phyloP scores from a whole-genome alignment of 2,329 filamentous ascomycete genomes.

The Lasiodiplodia sp. region DNA sequence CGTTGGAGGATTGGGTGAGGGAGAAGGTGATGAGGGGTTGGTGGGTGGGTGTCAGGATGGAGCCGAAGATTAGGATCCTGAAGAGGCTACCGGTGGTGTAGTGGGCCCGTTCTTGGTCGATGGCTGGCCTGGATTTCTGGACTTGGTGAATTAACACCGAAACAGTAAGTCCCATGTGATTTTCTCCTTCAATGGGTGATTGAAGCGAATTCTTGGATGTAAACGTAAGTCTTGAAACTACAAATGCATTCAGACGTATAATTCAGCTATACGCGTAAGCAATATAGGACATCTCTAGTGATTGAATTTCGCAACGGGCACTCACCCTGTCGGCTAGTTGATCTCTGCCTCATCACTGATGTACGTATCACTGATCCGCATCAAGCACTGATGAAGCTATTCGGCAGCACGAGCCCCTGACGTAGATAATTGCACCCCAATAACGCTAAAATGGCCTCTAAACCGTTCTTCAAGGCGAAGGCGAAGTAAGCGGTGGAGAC shows the following conservation, averaged over 20 bases:
- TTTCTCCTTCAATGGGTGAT: not conserved
- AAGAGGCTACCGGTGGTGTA: slow-evolving; percentile 15
- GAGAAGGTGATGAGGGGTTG: slow-evolving; percentile 54
- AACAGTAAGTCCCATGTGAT: no score
- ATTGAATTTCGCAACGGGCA: not conserved
- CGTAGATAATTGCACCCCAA: not conserved
- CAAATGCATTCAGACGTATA: not conserved
- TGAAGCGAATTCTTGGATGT: not conserved
- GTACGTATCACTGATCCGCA: not conserved
- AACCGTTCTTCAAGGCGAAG: no score
- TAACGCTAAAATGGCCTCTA: no score
- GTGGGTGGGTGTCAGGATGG: slow-evolving; percentile 63
- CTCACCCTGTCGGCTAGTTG: not conserved
- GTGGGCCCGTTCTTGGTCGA: not conserved
- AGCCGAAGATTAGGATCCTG: slow-evolving; percentile 62
- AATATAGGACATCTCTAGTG: not conserved
- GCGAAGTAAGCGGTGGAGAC: no score
- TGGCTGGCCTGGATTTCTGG: not conserved
- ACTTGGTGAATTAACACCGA: no score
- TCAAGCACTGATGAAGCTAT: not conserved
- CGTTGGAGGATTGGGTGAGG: slow-evolving; percentile 43
- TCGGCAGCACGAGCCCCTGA: not conserved
- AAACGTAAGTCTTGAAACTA: not conserved
- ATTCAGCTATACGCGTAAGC: not conserved
- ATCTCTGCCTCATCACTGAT: not conserved